Base-by-base conservation (phyloP, 2,329 filamentous ascomycete species). In the Aspergillus caelatus region DNA sequence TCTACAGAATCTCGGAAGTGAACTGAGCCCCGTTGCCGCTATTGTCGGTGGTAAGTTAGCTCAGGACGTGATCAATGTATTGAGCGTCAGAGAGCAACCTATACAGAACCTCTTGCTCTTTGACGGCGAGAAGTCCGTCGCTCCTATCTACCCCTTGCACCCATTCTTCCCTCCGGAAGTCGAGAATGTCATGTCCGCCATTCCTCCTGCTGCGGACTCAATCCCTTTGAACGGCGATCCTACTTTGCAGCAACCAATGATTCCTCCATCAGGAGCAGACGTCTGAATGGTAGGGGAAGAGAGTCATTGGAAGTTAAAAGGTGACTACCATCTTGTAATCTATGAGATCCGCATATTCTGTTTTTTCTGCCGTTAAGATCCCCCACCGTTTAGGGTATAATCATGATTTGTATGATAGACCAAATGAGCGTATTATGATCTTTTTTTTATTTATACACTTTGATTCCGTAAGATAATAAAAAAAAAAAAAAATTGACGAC, bases 21-120 rank as follows among this genome's bases (percentile, higher is more conserved):
- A 98, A 79, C 82, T 98, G 45, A 89, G 91, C 14, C 93, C 95
- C 9, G 92, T 96, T 10, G 90, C 92, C 0, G 94, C 95, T 1
- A 92, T 97, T 63, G 83, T 99, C 12, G 95, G 95, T 56, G 95
- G 94, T 11, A 89, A 94, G 76, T 85, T 99, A 19, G 93, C 94
- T 0, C 95, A 99, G 79, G 95, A 99, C 75, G 93, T 97, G 58
- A 98, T 99, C 80, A 98, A 98, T 72, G 94, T 97, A 36, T 86
- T 98, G 7, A 93, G 94, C 56, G 89, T 91, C 75, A 89, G 91
- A 46, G 93, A 98, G 80, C 95, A 97, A 78, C 95, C 95, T 0
- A 91, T 99, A 48, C 95, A 99, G 80, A 99, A 99, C 77, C 88
- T 97, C 76, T 86, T 97, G 57, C 83, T 98, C 23, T 97, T 98